phyloP scores from a whole-genome alignment of 2,329 filamentous ascomycete species.

The Passalora sequoiae region DNA sequence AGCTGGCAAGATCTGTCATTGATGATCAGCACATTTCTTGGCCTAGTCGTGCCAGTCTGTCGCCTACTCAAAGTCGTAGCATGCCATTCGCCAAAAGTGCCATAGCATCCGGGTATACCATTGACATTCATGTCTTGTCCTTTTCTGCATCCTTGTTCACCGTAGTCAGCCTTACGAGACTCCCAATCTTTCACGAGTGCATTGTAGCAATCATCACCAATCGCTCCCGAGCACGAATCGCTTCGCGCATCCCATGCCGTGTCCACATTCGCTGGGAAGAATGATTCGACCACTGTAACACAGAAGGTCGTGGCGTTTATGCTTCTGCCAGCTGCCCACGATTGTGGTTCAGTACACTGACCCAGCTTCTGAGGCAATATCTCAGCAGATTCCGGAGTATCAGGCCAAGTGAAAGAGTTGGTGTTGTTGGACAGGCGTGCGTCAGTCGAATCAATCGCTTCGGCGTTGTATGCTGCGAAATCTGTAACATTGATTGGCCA shows the following conservation, averaged over 20 bases:
- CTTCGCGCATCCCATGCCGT: neutral
- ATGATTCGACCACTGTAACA: neutral
- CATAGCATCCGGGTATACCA: neutral
- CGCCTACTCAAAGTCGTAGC: neutral
- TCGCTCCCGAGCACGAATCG: too few species aligned
- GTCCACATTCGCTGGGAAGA: neutral
- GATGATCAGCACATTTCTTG: neutral
- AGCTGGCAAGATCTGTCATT: neutral
- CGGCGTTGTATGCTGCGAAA: neutral
- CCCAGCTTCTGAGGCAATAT: neutral
- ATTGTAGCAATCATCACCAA: too few species aligned
- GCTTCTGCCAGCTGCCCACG: neutral
- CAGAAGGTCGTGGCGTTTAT: slow-evolving; percentile 1
- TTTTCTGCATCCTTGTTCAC: neutral
- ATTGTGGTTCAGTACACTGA: neutral
- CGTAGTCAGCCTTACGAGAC: neutral
- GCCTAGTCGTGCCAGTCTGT: neutral
- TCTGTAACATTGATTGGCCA: neutral
- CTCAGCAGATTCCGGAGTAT: neutral
- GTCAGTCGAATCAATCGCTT: neutral
- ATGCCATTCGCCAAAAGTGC: neutral
- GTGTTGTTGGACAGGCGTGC: neutral
- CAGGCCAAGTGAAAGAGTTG: neutral
- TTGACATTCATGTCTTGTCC: neutral
- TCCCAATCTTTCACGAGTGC: too few species aligned